Percentiles rank a stretch among this genome's conserved stretches.
These are phyloP conservation scores for Paecilomyces fulvus DNA, from an alignment of 2,329 filamentous ascomycete species.

Conservation along the genomic window DNA sequence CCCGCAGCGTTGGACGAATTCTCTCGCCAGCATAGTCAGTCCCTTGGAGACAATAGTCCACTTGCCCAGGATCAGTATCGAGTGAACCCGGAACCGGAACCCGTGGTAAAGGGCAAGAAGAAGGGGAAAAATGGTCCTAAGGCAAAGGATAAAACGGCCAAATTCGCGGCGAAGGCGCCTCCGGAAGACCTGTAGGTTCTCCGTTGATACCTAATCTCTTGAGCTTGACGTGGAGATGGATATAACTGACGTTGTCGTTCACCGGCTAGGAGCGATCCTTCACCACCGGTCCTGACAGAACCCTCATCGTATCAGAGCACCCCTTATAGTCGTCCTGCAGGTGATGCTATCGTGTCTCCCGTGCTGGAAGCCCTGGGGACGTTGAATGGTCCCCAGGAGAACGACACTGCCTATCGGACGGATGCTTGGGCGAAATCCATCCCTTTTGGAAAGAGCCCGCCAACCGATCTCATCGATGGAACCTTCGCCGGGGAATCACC, in stretches of 20 bases:
- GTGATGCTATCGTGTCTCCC: constrained; percentile 24
- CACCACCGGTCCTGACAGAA: constrained; percentile 5
- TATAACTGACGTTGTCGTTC: constrained; percentile 5
- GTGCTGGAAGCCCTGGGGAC: constrained; percentile 31
- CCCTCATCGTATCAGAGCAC: constrained; percentile 18
- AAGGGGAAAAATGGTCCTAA: constrained; percentile 30
- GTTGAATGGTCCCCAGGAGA: constrained; percentile 21
- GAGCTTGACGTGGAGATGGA: background rate
- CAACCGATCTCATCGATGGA: constrained; percentile 27
- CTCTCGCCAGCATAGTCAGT: constrained; percentile 29
- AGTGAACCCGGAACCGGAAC: constrained; percentile 22
- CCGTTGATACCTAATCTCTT: background rate
- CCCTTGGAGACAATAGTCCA: constrained; percentile 22
- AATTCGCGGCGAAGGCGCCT: constrained; percentile 21
- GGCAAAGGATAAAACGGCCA: constrained; percentile 27
- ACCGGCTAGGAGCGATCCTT: constrained; percentile 17
- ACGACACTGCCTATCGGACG: constrained; percentile 28
- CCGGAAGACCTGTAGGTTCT: constrained; percentile 29
- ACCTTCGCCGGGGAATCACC: constrained; percentile 30
- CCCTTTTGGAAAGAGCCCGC: constrained; percentile 38
- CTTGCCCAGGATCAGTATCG: constrained; percentile 19
- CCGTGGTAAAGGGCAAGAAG: constrained; percentile 30
- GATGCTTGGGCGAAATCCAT: constrained; percentile 38
- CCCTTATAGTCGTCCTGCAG: constrained; percentile 20
- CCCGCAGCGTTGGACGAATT: constrained; percentile 31